These are phyloP conservation scores for Aspergillus sp. DNA, from an alignment of 2,329 filamentous ascomycete genomes.

Conservation along the genomic window DNA sequence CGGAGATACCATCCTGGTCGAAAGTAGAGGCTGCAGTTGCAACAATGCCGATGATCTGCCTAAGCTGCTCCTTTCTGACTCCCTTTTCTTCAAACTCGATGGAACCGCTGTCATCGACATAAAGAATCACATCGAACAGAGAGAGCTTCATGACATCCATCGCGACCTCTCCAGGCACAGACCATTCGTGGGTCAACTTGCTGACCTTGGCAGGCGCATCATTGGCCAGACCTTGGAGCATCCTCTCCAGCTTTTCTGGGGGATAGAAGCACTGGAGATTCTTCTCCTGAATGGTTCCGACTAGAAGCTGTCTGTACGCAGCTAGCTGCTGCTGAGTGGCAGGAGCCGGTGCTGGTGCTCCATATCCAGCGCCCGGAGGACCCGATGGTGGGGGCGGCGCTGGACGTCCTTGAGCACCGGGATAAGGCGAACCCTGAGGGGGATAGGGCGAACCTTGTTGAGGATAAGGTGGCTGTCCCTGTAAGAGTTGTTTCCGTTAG, in stretches of 20 bases:
- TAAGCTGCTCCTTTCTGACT: slow-evolving; percentile 62
- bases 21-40: slow-evolving; percentile 64
- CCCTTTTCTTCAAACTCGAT: slow-evolving; percentile 66
- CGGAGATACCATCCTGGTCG: slow-evolving; percentile 62
- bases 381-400: slow-evolving; percentile 21
- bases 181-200: slow-evolving; percentile 53
- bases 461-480: slow-evolving; percentile 21
- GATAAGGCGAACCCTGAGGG: neutral
- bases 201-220: slow-evolving; percentile 44
- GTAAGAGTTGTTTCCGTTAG: slow-evolving; percentile 8
- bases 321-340: slow-evolving; percentile 47
- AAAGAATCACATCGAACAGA: slow-evolving; percentile 59
- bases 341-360: slow-evolving; percentile 24
- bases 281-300: slow-evolving; percentile 57
- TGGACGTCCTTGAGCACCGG: slow-evolving; percentile 17
- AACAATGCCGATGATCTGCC: slow-evolving; percentile 59
- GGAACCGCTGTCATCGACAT: slow-evolving; percentile 65
- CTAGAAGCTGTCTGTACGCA: slow-evolving; percentile 54
- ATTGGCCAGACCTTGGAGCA: slow-evolving; percentile 27
- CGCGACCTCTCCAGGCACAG: slow-evolving; percentile 55
- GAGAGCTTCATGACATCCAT: slow-evolving; percentile 60
- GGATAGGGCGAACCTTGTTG: slow-evolving; percentile 29
- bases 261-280: slow-evolving; percentile 56
- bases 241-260: slow-evolving; percentile 40
- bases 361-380: slow-evolving; percentile 26